Evolutionary conservation across 2,329 filamentous ascomycete genomes (phyloP), one percentile per base, ranked within the genome.

Genomic region (Aspergillus latus): DNA sequence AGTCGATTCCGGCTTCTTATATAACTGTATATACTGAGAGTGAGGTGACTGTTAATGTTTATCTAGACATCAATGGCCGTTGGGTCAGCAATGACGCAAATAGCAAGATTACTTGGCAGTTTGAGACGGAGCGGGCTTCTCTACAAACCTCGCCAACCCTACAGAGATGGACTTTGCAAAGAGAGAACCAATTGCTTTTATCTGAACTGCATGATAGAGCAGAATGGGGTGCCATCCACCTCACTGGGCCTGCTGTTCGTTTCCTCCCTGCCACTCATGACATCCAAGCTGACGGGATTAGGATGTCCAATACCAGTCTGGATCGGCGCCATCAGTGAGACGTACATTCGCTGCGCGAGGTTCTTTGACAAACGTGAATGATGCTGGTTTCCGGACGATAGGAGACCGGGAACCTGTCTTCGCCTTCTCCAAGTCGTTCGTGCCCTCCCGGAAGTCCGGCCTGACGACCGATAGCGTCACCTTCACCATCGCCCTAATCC

Each of bases 141-240:
- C 64, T 74, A 4, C 68, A 73, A 15, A 66, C 74, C 5, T 72
- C 75, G 2, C 75, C 64, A 26, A 63, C 61, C 5, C 70, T 80
- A 21, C 76, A 77, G 56, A 71, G 69, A 55, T 80, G 77, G 77
- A 67, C 72, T 40, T 64, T 79, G 21, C 72, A 67, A 29, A 68
- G 76, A 56, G 67, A 75, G 49, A 70, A 64, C 3, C 84, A 93
- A 71, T 79, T 88, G 69, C 77, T 89, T n/a, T 83, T 94, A 52
- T 89, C 88, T 0, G 91, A 95, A 71, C 82, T 82, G 54, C 75
- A 75, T 43, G 91, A 95, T 65, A 87, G 87, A 43, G 83, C 88
- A 1, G 90, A 95, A 82, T 95, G 91, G 91, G 91, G 91, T 3
- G 88, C 85, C 29, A 72, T 95, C 56, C 84, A 90, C 72, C 90